Conservation (phyloP, 1,284 basidiomycete genomes). For the Fomitopsis schrenkii region DNA sequence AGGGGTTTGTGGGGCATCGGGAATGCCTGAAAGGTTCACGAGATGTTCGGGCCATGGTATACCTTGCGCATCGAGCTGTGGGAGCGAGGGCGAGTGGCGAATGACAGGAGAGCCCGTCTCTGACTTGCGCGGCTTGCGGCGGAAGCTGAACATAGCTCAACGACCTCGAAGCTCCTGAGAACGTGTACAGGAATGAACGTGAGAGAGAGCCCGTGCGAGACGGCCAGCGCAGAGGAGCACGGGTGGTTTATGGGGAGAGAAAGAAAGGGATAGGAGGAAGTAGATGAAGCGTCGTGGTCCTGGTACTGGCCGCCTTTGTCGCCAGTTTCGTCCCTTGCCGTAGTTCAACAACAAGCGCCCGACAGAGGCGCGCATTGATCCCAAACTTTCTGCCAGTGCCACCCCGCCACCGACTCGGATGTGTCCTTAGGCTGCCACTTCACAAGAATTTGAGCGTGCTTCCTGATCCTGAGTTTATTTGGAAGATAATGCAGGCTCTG, state of each 20-base stretch:
- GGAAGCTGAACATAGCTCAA: slow-evolving; percentile 65
- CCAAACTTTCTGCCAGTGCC: too few species aligned
- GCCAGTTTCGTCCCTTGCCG: background rate
- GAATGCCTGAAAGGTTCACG: slow-evolving; percentile 62
- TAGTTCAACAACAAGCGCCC: background rate
- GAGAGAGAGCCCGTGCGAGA: slow-evolving; percentile 4
- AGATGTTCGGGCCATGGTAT: slow-evolving; percentile 80
- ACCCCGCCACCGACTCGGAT: too few species aligned
- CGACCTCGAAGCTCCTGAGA: slow-evolving; percentile 5
- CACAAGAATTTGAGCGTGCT: too few species aligned
- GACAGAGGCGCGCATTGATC: background rate
- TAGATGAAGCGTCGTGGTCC: background rate
- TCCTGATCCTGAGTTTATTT: too few species aligned
- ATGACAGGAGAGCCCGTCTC: slow-evolving; percentile 42
- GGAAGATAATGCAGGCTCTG: too few species aligned
- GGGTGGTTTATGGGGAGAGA: background rate
- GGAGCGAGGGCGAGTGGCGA: slow-evolving; percentile 68
- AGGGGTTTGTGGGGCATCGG: slow-evolving; percentile 36
- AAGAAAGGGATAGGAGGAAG: background rate
- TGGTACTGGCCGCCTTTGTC: background rate
- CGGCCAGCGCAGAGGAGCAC: slow-evolving; percentile 18
- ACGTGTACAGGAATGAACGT: slow-evolving; percentile 11
- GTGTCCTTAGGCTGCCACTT: too few species aligned
- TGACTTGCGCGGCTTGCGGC: slow-evolving; percentile 50
- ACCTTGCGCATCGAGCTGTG: slow-evolving; percentile 64